These are phyloP conservation scores for Amanita pallidorosea DNA, from an alignment of 768 basidiomycete genomes.

Conservation along the genomic window DNA sequence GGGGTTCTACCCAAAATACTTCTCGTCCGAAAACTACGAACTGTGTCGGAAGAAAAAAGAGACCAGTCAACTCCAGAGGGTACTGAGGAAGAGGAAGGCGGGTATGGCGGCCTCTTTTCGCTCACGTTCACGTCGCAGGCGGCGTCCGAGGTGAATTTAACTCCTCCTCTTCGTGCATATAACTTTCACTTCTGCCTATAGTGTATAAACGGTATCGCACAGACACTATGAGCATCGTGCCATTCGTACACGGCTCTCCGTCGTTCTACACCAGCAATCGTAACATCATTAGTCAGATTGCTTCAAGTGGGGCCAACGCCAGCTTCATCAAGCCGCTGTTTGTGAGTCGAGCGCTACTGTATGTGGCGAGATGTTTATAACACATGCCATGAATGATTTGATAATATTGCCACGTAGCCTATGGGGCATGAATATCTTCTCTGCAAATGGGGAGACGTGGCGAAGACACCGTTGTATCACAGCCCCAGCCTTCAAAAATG, in stretches of 20 bases:
- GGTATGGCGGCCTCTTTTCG: constrained; percentile 83
- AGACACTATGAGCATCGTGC: constrained; percentile 16
- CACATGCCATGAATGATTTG: too few species aligned
- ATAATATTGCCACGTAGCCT: too few species aligned
- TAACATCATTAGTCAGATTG: too few species aligned
- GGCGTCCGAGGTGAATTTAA: constrained; percentile 37
- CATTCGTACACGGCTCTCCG: constrained; percentile 12
- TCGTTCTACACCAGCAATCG: constrained; percentile 17
- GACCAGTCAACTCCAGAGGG: not conserved
- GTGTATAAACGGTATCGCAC: not conserved
- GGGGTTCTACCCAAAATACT: constrained; percentile 86
- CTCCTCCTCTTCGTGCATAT: not conserved
- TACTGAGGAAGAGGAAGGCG: constrained; percentile 24
- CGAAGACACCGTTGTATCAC: constrained; percentile 27
- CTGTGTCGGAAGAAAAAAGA: constrained; percentile 43
- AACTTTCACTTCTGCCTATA: not conserved
- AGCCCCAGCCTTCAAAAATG: constrained; percentile 25
- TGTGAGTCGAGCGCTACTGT: too few species aligned
- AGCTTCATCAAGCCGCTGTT: too few species aligned
- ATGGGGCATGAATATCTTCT: too few species aligned
- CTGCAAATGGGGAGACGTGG: too few species aligned
- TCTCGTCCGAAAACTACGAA: constrained; percentile 61
- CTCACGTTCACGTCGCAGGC: constrained; percentile 64
- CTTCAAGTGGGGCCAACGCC: too few species aligned
- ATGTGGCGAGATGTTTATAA: too few species aligned